Evolutionary conservation across 2,329 filamentous ascomycete genomes (phyloP).

Genomic region (Stemphylium lycopersici): DNA sequence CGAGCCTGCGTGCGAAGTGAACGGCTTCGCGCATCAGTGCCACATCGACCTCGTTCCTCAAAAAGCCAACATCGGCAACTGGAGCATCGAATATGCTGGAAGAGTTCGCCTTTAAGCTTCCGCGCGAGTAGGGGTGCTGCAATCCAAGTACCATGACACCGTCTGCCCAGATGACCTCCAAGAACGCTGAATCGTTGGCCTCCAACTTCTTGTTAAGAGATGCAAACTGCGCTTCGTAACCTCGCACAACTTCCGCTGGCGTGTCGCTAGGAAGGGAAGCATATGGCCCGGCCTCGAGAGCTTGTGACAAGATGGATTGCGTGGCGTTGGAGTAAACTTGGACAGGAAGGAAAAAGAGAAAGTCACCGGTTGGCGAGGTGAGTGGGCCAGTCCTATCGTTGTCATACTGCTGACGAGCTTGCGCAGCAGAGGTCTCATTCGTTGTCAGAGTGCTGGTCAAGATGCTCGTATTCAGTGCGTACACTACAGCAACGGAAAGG

Average conservation of each 20-base stretch:
- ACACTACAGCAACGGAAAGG: constrained; percentile 15
- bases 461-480: constrained; percentile 24
- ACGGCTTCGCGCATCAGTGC: constrained; percentile 30
- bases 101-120: constrained; percentile 29
- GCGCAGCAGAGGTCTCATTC: constrained; percentile 29
- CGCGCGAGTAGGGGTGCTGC: constrained; percentile 35
- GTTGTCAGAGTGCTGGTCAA: constrained; percentile 10
- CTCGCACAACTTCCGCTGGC: constrained; percentile 24
- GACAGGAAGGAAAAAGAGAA: constrained; percentile 30
- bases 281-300: constrained; percentile 20
- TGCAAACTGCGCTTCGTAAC: constrained; percentile 23
- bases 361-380: constrained; percentile 27
- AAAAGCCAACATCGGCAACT: constrained; percentile 29
- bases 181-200: constrained; percentile 21
- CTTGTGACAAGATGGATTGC: constrained; percentile 19
- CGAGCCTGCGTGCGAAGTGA: constrained; percentile 24
- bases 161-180: constrained; percentile 32
- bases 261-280: constrained; percentile 21
- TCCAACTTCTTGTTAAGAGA: constrained; percentile 26
- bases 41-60: constrained; percentile 33
- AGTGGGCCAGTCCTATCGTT: constrained; percentile 17
- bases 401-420: constrained; percentile 25
- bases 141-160: constrained; percentile 23
- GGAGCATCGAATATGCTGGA: constrained; percentile 31
- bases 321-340: constrained; percentile 26